A percentile compares a stretch with the other conserved stretches of the same genome.
Evolutionary conservation across 352 stramenopile genomes (phyloP).

Genomic region (Phytopythium boreale): DNA sequence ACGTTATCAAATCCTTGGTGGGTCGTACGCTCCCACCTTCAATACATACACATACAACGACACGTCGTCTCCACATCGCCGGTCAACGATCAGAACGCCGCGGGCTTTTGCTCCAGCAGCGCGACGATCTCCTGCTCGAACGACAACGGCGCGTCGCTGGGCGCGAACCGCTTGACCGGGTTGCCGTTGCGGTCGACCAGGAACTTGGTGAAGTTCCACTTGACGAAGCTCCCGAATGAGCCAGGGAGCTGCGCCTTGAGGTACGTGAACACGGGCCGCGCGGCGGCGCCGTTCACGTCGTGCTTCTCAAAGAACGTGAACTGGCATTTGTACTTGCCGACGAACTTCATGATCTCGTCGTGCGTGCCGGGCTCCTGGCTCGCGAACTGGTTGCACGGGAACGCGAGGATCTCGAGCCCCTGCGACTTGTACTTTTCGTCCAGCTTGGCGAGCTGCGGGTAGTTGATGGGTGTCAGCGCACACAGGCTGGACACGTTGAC

Average conservation of each 20-base stretch:
- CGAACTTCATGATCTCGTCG: conserved; percentile 45
- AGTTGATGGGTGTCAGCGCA: conserved; percentile 69
- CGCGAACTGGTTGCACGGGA: conserved; percentile 83
- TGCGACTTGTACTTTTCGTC: conserved; percentile 45
- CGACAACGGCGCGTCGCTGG: conserved; percentile 59
- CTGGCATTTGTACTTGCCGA: conserved; percentile 23
- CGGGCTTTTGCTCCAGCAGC: conserved; percentile 39
- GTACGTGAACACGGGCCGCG: conserved; percentile 68
- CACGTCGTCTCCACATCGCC: neutral
- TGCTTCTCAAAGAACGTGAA: conserved; percentile 58
- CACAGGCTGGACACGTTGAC: conserved; percentile 73
- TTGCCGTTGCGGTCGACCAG: conserved; percentile 86
- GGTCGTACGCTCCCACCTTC: no score
- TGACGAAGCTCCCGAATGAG: conserved; percentile 62
- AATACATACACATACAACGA: neutral
- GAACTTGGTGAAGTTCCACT: conserved; percentile 93
- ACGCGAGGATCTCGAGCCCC: conserved; percentile 56
- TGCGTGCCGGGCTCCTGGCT: conserved; percentile 57
- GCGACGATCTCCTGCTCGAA: conserved; percentile 80
- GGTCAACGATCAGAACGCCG: conserved; percentile 5
- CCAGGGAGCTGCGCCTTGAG: conserved; percentile 50
- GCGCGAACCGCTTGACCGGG: conserved; percentile 71
- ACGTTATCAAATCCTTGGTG: no score
- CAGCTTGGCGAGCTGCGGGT: conserved; percentile 67
- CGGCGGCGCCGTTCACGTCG: conserved; percentile 71